Percentiles rank a stretch among this genome's conserved stretches.
phyloP scores from a whole-genome alignment of 306 rosid genomes.

The Cyclanthera cordifolia region DNA sequence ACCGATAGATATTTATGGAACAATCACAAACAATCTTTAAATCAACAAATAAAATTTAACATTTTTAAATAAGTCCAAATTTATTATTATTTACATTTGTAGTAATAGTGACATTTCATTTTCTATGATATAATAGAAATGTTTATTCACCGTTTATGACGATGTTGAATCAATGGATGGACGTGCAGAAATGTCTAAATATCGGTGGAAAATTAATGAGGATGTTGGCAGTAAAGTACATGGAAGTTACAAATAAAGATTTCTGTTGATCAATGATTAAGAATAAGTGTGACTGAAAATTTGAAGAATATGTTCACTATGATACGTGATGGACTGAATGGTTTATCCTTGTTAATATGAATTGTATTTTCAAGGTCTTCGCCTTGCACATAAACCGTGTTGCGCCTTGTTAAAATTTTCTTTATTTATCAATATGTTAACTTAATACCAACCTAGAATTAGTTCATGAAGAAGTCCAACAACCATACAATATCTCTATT shows the following conservation, averaged over 20 bases:
- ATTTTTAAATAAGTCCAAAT: not conserved
- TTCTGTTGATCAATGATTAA: not conserved
- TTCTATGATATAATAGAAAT: not conserved
- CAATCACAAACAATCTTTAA: not conserved
- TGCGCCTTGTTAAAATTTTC: too few relatives aligned
- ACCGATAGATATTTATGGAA: not conserved
- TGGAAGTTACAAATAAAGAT: not conserved
- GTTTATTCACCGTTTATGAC: not conserved
- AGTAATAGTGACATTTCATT: not conserved
- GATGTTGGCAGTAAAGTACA: not conserved
- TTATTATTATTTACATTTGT: not conserved
- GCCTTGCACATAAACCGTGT: too few relatives aligned
- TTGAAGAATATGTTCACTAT: not conserved
- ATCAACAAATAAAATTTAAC: not conserved
- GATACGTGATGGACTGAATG: not conserved
- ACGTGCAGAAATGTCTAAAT: not conserved
- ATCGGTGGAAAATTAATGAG: not conserved
- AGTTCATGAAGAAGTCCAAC: too few relatives aligned
- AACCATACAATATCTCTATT: too few relatives aligned
- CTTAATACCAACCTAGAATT: too few relatives aligned
- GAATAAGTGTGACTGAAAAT: not conserved
- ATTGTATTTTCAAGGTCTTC: too few relatives aligned
- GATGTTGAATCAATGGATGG: not conserved
- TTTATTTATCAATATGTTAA: too few relatives aligned
- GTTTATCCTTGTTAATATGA: not conserved